A percentile compares a stretch with the other conserved stretches of the same genome.
Evolutionary conservation across 495 filamentous ascomycete genomes (phyloP).

Genomic region (Bryoglossum gracile): DNA sequence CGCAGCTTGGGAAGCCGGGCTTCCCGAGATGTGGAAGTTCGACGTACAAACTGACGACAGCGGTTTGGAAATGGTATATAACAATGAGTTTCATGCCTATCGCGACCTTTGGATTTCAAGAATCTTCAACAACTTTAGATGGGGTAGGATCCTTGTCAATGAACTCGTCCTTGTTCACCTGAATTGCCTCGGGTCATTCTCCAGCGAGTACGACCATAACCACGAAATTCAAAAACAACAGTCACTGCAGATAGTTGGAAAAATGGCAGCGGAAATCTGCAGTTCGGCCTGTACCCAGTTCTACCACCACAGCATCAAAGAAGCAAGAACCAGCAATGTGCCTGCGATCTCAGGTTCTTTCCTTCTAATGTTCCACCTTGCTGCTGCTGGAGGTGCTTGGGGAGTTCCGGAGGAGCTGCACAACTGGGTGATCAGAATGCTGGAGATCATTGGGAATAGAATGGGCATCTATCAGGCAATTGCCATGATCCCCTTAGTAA

Average conservation of each 20-base stretch:
- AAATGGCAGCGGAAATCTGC: slow-evolving; percentile 17
- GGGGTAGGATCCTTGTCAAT: slow-evolving; percentile 13
- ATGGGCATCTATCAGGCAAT: slow-evolving; percentile 27
- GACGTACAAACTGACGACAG: background rate
- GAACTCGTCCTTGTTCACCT: slow-evolving; percentile 8
- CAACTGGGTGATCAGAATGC: slow-evolving; percentile 26
- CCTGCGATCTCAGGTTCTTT: background rate
- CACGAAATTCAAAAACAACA: slow-evolving; percentile 6
- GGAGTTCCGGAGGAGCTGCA: slow-evolving; percentile 27
- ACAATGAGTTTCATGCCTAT: slow-evolving; percentile 7
- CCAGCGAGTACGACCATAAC: background rate
- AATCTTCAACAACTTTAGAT: slow-evolving; percentile 15
- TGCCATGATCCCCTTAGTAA: slow-evolving; percentile 5
- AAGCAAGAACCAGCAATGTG: background rate
- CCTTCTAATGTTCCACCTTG: slow-evolving; percentile 25
- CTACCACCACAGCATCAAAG: background rate
- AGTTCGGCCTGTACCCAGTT: slow-evolving; percentile 12
- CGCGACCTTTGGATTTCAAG: slow-evolving; percentile 14
- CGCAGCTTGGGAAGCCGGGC: slow-evolving; percentile 12
- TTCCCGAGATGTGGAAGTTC: slow-evolving; percentile 13
- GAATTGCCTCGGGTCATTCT: slow-evolving; percentile 1
- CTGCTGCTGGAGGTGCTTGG: slow-evolving; percentile 26
- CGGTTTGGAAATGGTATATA: slow-evolving; percentile 1
- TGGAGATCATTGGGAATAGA: slow-evolving; percentile 27
- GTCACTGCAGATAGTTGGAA: slow-evolving; percentile 8